Percentiles rank a stretch among this genome's conserved stretches.
These are phyloP conservation scores for Boletus fagicola DNA, from an alignment of 768 basidiomycete species.

Conservation along the genomic window DNA sequence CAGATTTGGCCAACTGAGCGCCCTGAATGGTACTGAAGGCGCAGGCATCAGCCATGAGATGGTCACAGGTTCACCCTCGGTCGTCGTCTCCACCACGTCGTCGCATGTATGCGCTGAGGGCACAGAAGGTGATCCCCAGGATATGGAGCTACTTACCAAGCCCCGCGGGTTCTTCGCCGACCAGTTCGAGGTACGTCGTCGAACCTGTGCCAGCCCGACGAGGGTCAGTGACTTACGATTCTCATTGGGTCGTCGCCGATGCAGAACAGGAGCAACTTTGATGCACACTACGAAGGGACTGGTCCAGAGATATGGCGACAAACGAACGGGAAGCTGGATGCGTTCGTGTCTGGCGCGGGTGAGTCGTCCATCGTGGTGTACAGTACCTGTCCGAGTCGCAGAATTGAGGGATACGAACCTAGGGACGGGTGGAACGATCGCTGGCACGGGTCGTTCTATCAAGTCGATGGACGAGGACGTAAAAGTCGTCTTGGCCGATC, in stretches of 20 bases:
- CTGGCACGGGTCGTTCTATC: conserved; percentile 77
- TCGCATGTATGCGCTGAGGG: conserved; percentile 37
- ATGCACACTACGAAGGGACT: conserved; percentile 85
- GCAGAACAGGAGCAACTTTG: conserved; percentile 81
- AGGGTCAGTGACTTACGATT: too few relatives aligned
- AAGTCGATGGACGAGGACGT: conserved; percentile 70
- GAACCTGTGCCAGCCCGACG: neutral
- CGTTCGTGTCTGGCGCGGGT: conserved; percentile 92
- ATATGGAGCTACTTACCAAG: conserved; percentile 44
- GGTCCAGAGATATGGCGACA: conserved; percentile 96
- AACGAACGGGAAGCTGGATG: conserved; percentile 76
- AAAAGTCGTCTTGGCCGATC: conserved; percentile 79
- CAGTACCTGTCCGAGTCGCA: neutral
- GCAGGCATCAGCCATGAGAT: conserved; percentile 33
- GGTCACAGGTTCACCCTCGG: conserved; percentile 45
- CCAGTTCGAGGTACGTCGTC: conserved; percentile 73
- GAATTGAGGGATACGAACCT: neutral
- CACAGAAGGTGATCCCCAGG: conserved; percentile 32
- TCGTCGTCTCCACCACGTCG: conserved; percentile 54
- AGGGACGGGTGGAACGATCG: conserved; percentile 97
- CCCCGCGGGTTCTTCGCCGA: conserved; percentile 92
- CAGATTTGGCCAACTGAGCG: conserved; percentile 57
- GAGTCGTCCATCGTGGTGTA: conserved; percentile 6
- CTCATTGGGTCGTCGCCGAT: neutral
- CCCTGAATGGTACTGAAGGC: conserved; percentile 12